A percentile compares a stretch with the other conserved stretches of the same genome.
Conservation (phyloP, 768 basidiomycete genomes). For the Porphyrellus cyaneotinctus region DNA sequence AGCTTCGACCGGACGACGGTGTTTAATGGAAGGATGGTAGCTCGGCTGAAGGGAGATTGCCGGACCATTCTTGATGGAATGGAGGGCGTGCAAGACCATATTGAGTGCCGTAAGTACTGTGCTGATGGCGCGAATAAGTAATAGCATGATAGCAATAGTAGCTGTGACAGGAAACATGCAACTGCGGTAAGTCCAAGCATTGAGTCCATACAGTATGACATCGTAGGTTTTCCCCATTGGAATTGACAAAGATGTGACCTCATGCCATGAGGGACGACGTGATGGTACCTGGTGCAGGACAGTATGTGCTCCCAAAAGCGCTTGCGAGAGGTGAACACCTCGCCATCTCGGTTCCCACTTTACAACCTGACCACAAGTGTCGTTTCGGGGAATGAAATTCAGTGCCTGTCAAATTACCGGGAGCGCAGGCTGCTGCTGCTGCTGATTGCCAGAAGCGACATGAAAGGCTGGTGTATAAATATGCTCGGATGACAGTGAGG, state of each 20-base stretch:
- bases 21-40: conserved; percentile 14
- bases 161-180: background rate
- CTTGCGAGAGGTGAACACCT: too few relatives aligned
- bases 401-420: background rate
- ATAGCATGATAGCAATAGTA: too few relatives aligned
- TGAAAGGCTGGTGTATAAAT: background rate
- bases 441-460: background rate
- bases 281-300: too few relatives aligned
- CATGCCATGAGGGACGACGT: too few relatives aligned
- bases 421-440: too few relatives aligned
- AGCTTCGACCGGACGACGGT: conserved; percentile 25
- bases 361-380: background rate
- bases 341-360: too few relatives aligned
- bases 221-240: background rate
- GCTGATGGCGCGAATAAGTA: too few relatives aligned
- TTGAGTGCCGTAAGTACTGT: background rate
- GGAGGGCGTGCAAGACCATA: background rate
- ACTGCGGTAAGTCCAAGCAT: too few relatives aligned
- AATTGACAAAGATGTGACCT: background rate
- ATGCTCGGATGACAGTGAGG: conserved; percentile 3
- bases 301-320: too few relatives aligned
- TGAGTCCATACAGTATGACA: too few relatives aligned
- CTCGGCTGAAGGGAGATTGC: conserved; percentile 12
- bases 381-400: background rate
- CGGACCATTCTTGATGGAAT: conserved; percentile 18